These are phyloP conservation scores for Thalia dealbata DNA, from an alignment of 176 grass and related monocot species.

Conservation along the genomic window DNA sequence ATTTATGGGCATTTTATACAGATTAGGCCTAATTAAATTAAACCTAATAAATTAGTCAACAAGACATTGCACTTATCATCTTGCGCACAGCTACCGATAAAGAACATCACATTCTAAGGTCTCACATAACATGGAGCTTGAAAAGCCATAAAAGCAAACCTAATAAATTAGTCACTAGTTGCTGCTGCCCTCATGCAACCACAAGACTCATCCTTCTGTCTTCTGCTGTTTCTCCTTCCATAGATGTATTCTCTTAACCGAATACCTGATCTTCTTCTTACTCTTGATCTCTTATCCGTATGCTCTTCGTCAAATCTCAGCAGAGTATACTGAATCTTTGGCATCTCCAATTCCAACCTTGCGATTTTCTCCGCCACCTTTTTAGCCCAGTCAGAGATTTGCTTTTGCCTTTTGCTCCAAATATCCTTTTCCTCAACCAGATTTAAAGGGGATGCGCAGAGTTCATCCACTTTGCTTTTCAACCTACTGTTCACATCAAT, in stretches of 20 bases:
- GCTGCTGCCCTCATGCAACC: slow-evolving; percentile 55
- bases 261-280: slow-evolving; percentile 44
- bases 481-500: slow-evolving; percentile 75
- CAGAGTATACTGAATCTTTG: slow-evolving; percentile 56
- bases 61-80: not conserved
- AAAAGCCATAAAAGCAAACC: not conserved
- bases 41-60: not conserved
- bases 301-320: slow-evolving; percentile 69
- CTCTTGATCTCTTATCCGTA: slow-evolving; percentile 31
- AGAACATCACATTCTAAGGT: not conserved
- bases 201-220: slow-evolving; percentile 33
- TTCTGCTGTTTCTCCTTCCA: slow-evolving; percentile 49
- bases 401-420: slow-evolving; percentile 56
- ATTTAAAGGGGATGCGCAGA: slow-evolving; percentile 15
- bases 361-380: slow-evolving; percentile 85
- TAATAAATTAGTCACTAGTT: slow-evolving; percentile 26
- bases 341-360: slow-evolving; percentile 62
- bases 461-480: slow-evolving; percentile 55
- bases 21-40: not conserved
- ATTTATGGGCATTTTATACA: not conserved
- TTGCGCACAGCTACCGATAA: not conserved
- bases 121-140: not conserved
- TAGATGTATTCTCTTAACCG: slow-evolving; percentile 78
- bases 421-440: slow-evolving; percentile 23
- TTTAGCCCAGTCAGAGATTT: slow-evolving; percentile 61